Percentiles rank a stretch among this genome's conserved stretches.
Conservation (phyloP, 2,329 filamentous ascomycete genomes). For the Talaromyces piceae region DNA sequence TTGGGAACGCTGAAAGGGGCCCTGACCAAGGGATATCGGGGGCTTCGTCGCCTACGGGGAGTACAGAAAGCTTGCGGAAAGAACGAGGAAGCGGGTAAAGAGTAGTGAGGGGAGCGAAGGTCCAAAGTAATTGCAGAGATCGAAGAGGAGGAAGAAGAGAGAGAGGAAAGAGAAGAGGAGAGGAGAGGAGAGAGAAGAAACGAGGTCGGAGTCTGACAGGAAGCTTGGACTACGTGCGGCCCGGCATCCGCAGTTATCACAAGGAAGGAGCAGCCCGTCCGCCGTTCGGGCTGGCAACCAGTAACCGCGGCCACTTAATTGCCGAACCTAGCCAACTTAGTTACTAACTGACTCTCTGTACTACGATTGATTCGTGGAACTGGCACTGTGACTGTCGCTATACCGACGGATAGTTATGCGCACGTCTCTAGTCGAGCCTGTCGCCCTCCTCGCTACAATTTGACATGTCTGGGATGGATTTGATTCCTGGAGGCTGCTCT, state of each 20-base stretch:
- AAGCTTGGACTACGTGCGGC: background rate
- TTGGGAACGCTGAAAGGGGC: constrained; percentile 57
- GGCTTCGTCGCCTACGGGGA: constrained; percentile 67
- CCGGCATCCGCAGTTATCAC: too few species aligned
- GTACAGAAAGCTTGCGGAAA: constrained; percentile 4
- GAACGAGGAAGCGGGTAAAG: background rate
- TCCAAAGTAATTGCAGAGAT: background rate
- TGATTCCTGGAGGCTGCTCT: too few species aligned
- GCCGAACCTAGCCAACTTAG: background rate
- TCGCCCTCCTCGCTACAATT: background rate
- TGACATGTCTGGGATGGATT: background rate
- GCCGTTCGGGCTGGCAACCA: background rate
- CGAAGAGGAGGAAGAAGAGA: background rate
- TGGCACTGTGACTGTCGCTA: too few species aligned
- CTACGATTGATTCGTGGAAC: too few species aligned
- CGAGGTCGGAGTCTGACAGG: background rate
- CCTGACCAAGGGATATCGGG: constrained; percentile 94
- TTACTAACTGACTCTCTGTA: background rate
- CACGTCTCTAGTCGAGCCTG: too few species aligned
- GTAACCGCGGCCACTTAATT: background rate
- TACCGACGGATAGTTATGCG: too few species aligned
- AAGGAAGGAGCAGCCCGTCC: background rate
- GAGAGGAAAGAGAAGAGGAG: background rate
- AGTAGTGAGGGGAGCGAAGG: background rate
- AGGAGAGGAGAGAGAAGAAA: background rate